Base-by-base conservation (phyloP, 306 rosid species). In the Oxytropis ochrocephala region DNA sequence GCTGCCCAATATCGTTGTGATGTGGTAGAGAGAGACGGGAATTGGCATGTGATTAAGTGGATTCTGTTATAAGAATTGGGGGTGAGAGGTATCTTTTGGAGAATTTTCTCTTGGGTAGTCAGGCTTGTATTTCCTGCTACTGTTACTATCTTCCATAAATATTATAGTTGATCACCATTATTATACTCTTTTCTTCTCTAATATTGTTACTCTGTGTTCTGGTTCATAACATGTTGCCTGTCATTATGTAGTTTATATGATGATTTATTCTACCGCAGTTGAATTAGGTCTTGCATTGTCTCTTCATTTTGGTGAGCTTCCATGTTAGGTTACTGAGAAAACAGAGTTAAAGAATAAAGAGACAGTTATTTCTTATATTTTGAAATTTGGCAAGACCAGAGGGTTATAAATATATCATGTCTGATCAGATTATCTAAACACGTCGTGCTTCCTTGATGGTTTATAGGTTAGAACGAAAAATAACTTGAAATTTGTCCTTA, bases 391-490 rank as follows among this genome's bases (percentile, higher is more conserved):
- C 53, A 24, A 62, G 43, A 61, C 53, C 16, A 10, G 38, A 47
- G 54, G 8, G 46, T 8, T 71, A 3, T 21, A 72, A 36, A 29
- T 63, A 14, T 43, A 19, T 47, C 61, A 5, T 69, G 56, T 38
- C 55, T 51, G 39, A 21, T 61, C 63, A 66, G 57, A 49, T 48
- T 57, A 18, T 32, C 19, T 54, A 47, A 48, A 27, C 36, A 11
- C 46, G 43, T 35, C 60, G 0, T 47, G 53, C 65, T 66, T 77
- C 55, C 36, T 41, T 57, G 11, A 42, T 61, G 54, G 72, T 65
- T 50, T 70, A 69, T 62, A 42, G 51, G 49, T 19, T 60, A 50
- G 49, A 47, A 30, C 8, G 21, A 39, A 63, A 53, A 57, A 43
- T 24, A 74, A 39, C 59, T 57, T 53, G 50, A 52, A 48, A 32